Evolutionary conservation across 2,329 filamentous ascomycete species (phyloP), one percentile per base, ranked within the genome.

Genomic region (Ascochyta clinopodiicola): DNA sequence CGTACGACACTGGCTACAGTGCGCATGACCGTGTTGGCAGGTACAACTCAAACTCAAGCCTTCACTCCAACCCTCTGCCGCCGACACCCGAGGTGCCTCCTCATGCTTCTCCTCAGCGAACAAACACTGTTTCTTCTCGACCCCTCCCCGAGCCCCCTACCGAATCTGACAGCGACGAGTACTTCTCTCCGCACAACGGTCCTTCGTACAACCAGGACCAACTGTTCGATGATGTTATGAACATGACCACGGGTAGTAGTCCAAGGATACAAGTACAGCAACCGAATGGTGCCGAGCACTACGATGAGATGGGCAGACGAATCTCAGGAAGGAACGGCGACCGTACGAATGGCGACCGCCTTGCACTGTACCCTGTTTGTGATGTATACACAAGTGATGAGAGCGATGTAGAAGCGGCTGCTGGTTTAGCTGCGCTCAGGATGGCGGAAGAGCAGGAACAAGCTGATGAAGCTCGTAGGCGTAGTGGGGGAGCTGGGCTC

Each of bases 371-470:
- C n/a, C 60, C 67, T 27, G 55, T 51, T 6, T 64, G 66, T 37
- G 66, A 71, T 5, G 64, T 59, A 9, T 75, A 74, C 49, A 62
- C 64, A 3, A 76, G 81, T 59, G 89, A 94, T 50, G 92, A 96
- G 44, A 96, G 92, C 69, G 94, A 98, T 70, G 87, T 90, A 0
- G 94, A 97, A 74, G 94, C 90, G 19, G 88, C 89, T 35, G 91
- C 91, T 57, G 94, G 95, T 15, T 79, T 96, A 46, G 85, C 90
- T 70, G 92, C 92, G 62, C 86, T 98, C 83, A 87, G 87, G 55
- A 86, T 93, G 77, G 92, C 92, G 4, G 92, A 96, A 58, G 85
- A 92, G 72, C 82, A 87, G 71, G 90, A 96, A 56, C 86, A 87
- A 45, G 81, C 77, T 6, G 81, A 84, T 39, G 81, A 82, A 57